Evolutionary conservation across 768 basidiomycete species (phyloP), one percentile per base, ranked within the genome.

Genomic region (Sarcodon aspratus): DNA sequence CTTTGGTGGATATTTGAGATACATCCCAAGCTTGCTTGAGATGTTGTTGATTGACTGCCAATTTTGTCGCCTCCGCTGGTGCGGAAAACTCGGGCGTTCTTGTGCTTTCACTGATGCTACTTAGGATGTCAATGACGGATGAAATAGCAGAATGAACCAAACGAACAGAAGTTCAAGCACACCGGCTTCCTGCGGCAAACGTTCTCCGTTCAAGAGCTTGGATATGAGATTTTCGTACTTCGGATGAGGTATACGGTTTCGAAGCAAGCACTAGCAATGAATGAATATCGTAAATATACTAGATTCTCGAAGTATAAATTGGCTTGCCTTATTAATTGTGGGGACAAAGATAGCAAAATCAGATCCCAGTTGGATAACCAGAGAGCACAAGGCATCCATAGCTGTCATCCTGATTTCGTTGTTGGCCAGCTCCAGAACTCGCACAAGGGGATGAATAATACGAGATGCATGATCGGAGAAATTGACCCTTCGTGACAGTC

Each of bases 281-380:
- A 21, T 48, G 17, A 54, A 46, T 17, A 10, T 18, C 33, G 33
- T 52, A 27, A 27, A 27, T 27, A 27, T 3, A 27, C 3, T 34
- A 48, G 53, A 40, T n/a, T 47, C 48, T 17, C 18, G 35, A 48
- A 33, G 11, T 9, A 33, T 18, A 32, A 32, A 33, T 36, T 18
- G 17, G 54, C 69, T 45, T 55, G 88, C 94, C 75, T 98, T 97
- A 64, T 91, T 91, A 54, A 99, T 88, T 55, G 94, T 94, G 0
- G 96, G 93, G 34, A 98, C 88, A 57, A 98, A 99, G 40, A 99
- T 91, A 3, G 96, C 93, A 56, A 94, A 99, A 62, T 98, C 95
- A 0, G 94, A 83, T 1, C 94, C 94, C 47, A 99, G 79, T 59
- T 99, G 96, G 35, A 91, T 74, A 36, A 97, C 82, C 36, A 98